Percentiles rank a stretch among this genome's conserved stretches.
phyloP scores from a whole-genome alignment of 2,329 filamentous ascomycete genomes.

The Salinomyces thailandicus region DNA sequence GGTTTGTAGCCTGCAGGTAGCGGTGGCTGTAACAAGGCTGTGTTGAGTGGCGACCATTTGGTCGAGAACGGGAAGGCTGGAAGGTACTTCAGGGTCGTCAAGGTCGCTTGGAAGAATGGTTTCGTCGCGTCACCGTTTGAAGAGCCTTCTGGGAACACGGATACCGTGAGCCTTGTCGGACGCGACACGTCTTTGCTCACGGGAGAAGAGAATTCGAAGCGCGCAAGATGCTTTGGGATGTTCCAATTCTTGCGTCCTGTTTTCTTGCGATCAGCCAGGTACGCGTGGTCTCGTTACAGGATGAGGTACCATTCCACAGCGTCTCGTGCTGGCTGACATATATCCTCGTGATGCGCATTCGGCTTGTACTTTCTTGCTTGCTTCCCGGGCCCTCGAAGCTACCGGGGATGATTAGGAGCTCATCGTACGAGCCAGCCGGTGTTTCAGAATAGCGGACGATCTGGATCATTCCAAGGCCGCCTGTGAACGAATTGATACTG shows the following conservation, averaged over 20 bases:
- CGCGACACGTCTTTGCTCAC: no score
- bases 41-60: constrained; percentile 8
- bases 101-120: constrained; percentile 13
- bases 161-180: constrained; percentile 11
- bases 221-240: constrained; percentile 15
- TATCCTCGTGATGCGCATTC: constrained; percentile 9
- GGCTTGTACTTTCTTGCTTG: constrained; percentile 5
- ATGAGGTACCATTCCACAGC: constrained; percentile 8
- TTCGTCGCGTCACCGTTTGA: constrained; percentile 3
- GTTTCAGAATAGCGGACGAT: constrained; percentile 14
- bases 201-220: constrained; percentile 11
- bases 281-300: not conserved
- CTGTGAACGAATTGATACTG: constrained; percentile 3
- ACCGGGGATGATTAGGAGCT: constrained; percentile 13
- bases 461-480: constrained; percentile 12
- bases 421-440: constrained; percentile 15
- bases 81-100: constrained; percentile 7
- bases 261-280: no score
- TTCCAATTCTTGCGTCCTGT: constrained; percentile 12
- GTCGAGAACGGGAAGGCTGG: constrained; percentile 8
- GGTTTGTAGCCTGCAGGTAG: constrained; percentile 7
- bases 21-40: constrained; percentile 10
- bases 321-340: constrained; percentile 15
- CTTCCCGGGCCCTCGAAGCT: constrained; percentile 6
- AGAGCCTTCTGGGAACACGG: constrained; percentile 11